phyloP scores from a whole-genome alignment of 352 stramenopile genomes.

The Phytophthora idaei region DNA sequence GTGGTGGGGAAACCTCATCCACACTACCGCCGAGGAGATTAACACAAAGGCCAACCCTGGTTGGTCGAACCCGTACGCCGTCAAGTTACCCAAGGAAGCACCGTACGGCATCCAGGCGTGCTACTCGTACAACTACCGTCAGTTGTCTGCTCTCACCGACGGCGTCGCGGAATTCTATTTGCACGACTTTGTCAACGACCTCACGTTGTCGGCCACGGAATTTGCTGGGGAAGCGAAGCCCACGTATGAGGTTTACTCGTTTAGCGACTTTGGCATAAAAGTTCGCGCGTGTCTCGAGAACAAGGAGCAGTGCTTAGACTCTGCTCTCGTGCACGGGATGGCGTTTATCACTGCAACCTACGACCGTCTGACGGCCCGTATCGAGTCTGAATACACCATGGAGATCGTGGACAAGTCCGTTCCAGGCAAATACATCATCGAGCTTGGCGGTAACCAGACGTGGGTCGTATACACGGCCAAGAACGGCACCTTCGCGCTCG shows the following conservation, averaged over 20 bases:
- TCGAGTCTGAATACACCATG: constrained; percentile 53
- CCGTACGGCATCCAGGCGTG: constrained; percentile 58
- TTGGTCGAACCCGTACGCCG: constrained; percentile 71
- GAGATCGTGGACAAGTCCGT: constrained; percentile 39
- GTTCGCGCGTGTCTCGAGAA: constrained; percentile 42
- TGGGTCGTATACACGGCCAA: constrained; percentile 70
- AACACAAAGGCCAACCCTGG: constrained; percentile 50
- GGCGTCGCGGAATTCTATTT: constrained; percentile 59
- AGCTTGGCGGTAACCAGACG: constrained; percentile 61
- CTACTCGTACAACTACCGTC: constrained; percentile 68
- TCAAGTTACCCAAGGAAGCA: constrained; percentile 49
- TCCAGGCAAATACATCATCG: constrained; percentile 57
- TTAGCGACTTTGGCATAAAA: constrained; percentile 62
- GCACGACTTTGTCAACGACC: constrained; percentile 65
- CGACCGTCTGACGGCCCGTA: constrained; percentile 47
- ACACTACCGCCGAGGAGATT: constrained; percentile 46
- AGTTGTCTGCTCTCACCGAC: constrained; percentile 43
- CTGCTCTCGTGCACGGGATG: constrained; percentile 65
- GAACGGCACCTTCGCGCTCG: constrained; percentile 37
- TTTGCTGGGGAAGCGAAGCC: constrained; percentile 43
- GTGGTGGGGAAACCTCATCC: constrained; percentile 82
- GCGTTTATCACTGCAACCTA: constrained; percentile 66
- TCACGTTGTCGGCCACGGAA: constrained; percentile 65
- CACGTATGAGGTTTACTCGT: constrained; percentile 63
- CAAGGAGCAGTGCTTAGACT: constrained; percentile 51